A percentile compares a stretch with the other conserved stretches of the same genome.
phyloP scores from a whole-genome alignment of 2,329 filamentous ascomycete species.

The Fusarium luffae region DNA sequence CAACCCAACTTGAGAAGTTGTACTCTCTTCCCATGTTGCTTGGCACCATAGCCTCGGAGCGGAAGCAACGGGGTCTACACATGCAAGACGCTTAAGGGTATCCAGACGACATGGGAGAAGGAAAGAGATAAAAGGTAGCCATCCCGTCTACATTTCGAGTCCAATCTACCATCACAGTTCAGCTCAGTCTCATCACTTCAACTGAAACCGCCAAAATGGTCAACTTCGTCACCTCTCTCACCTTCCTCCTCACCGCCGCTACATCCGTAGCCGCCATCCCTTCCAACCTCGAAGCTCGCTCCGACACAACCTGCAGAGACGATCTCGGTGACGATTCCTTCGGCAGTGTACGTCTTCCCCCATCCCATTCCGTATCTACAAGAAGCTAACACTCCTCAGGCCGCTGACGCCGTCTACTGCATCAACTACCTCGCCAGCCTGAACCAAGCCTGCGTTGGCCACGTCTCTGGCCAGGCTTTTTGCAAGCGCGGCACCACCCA shows the following conservation, averaged over 20 bases:
- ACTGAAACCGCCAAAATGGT: constrained; percentile 10
- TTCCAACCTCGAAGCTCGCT: not conserved
- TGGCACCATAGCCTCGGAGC: not conserved
- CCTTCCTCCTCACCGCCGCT: not conserved
- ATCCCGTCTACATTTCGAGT: not conserved
- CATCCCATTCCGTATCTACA: fast-evolving
- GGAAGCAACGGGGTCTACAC: not conserved
- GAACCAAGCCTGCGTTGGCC: constrained; percentile 5
- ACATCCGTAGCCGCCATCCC: constrained; percentile 9
- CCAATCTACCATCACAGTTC: too few relatives aligned
- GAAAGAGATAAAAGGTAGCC: not conserved
- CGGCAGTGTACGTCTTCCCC: not conserved
- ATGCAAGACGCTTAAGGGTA: not conserved
- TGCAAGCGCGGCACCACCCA: constrained; percentile 24
- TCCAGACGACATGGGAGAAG: not conserved
- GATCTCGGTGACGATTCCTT: not conserved
- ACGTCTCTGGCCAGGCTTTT: constrained; percentile 4
- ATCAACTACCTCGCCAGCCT: constrained; percentile 34
- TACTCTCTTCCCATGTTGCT: not conserved
- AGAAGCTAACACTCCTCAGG: not conserved
- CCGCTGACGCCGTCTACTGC: constrained; percentile 20
- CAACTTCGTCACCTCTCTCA: constrained; percentile 13
- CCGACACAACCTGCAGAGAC: constrained; percentile 13
- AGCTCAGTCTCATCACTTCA: not conserved
- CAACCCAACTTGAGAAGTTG: not conserved